phyloP scores from a whole-genome alignment of 2,329 filamentous ascomycete species.

The Ophiostoma piceae region DNA sequence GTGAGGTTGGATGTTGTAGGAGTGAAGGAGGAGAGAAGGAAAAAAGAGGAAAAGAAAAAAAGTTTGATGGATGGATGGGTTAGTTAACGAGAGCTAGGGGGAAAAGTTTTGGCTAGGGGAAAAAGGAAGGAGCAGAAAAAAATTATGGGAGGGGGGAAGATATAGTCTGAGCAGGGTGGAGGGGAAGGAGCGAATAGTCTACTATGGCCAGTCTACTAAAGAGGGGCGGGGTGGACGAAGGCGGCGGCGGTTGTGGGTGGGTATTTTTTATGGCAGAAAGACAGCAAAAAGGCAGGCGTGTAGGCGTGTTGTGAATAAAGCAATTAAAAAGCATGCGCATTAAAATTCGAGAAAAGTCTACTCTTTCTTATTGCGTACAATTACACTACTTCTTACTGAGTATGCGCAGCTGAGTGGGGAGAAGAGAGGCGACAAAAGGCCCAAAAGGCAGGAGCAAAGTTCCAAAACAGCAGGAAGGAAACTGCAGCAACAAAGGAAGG shows the following conservation, averaged over 20 bases:
- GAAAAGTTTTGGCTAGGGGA: conserved; percentile 8
- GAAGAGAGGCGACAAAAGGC: conserved; percentile 20
- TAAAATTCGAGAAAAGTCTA: neutral
- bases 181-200: conserved; percentile 23
- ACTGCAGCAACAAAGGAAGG: conserved; percentile 6
- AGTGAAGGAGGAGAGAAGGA: conserved; percentile 20
- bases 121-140: conserved; percentile 26
- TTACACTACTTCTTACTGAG: neutral
- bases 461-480: neutral
- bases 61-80: conserved; percentile 21
- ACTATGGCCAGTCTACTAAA: neutral
- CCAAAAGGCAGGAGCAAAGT: conserved; percentile 15
- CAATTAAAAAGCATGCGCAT: conserved; percentile 3
- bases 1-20: conserved; percentile 32
- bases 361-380: neutral
- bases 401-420: conserved; percentile 6
- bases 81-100: conserved; percentile 24
- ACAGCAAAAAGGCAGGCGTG: neutral
- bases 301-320: conserved; percentile 1
- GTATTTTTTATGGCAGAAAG: conserved; percentile 16
- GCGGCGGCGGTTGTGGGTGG: conserved; percentile 22
- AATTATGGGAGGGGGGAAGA: conserved; percentile 12
- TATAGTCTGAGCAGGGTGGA: conserved; percentile 25
- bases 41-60: conserved; percentile 23
- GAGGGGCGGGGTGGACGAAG: conserved; percentile 21